Evolutionary conservation across 139 green algal species (phyloP).

Genomic region (Chlorella vulgaris): DNA sequence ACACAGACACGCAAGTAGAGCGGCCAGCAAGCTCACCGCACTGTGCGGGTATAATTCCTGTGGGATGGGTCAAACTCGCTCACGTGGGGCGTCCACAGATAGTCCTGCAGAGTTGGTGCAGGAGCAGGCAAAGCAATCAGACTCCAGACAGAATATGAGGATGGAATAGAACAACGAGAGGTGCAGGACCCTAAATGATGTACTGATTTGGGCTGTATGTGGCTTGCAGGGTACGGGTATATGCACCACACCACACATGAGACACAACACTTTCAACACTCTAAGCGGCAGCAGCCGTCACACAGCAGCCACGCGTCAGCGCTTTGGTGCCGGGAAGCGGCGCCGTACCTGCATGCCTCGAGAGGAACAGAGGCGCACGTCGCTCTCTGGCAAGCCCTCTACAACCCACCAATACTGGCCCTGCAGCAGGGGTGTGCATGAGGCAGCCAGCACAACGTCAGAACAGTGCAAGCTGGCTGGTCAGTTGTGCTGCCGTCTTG

Average conservation of each 20-base stretch:
- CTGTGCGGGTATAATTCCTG: not conserved
- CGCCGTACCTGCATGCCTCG: not conserved
- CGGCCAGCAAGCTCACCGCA: not conserved
- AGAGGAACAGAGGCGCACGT: not conserved
- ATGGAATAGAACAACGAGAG: not conserved
- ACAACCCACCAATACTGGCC: conserved; percentile 13
- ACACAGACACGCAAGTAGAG: too few species aligned
- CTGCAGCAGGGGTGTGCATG: not conserved
- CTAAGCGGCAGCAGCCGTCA: too few species aligned
- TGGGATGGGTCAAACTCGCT: conserved; percentile 4
- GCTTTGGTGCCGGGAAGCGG: not conserved
- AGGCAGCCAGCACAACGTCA: too few species aligned
- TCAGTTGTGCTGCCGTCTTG: too few species aligned
- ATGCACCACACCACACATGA: too few species aligned
- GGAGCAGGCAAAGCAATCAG: not conserved
- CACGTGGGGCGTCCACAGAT: conserved; percentile 15
- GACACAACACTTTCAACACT: too few species aligned
- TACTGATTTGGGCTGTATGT: not conserved
- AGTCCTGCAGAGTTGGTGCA: conserved; percentile 21
- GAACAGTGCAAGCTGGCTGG: too few species aligned
- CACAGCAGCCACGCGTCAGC: not conserved
- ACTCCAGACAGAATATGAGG: not conserved
- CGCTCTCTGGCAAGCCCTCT: not conserved
- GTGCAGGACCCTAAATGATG: not conserved
- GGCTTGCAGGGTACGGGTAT: not conserved